Base-by-base conservation (phyloP, 441 rosid species). In the Viola pubescens region DNA sequence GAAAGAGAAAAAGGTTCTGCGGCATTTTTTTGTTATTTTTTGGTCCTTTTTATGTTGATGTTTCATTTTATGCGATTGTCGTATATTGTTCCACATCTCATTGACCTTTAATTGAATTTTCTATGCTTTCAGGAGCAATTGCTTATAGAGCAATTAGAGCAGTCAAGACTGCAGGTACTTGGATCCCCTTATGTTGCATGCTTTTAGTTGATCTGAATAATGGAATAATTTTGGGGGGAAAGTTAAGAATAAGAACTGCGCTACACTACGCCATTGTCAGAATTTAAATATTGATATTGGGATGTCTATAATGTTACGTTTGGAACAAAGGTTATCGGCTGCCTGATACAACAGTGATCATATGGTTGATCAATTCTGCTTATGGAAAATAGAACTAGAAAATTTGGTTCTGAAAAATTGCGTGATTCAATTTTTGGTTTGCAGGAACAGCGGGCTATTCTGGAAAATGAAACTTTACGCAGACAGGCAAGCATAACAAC, bases 401-500 rank as follows among this genome's bases (percentile, higher is more conserved):
- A 19, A 19, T 19, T 19, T 19, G 26, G 26, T 12, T 7, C 9
- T 50, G 19, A 43, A 14, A 9, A 8, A n/a, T 9, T 1, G 26
- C 19, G 37, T 14, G 9, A 9, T 61, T 44, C 44, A 3, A 42
- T 57, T 41, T 70, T 54, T 64, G 65, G 46, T 58, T 73, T 66
- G 39, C 85, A 88, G 98, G 94, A 88, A 76, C 89, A 87, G 54
- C 70, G 77, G 50, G 89, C 94, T 37, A 73, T 78, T 82, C 78
- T 87, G 75, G 98, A 91, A 83, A 91, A 91, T 59, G 91, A 81
- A 82, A 80, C 94, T 71, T 75, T 91, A 62, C 95, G 88, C 57
- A 81, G 84, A 84, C 96, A 88, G 89, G 98, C 73, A 59, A 69
- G 62, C 37, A 56, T 19, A 19, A 1, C 26, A 34, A 37, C 39